Percentiles rank a stretch among this genome's conserved stretches.
Evolutionary conservation across 495 filamentous ascomycete species (phyloP).

Genomic region (Penicillium chermesinum): DNA sequence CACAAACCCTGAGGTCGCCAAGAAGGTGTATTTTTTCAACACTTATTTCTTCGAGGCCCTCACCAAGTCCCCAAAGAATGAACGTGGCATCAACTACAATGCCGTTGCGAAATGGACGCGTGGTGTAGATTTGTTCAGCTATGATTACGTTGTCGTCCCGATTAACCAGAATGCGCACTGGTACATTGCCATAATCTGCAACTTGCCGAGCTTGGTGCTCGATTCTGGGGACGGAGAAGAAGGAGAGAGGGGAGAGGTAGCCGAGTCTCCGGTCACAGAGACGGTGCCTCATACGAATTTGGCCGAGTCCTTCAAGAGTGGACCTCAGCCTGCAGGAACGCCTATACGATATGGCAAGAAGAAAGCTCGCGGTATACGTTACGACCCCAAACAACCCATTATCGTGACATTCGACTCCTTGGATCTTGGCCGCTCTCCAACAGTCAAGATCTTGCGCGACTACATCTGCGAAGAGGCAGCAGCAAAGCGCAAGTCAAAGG

Average conservation of each 20-base stretch:
- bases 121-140: conserved; percentile 75
- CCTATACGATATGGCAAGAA: not conserved
- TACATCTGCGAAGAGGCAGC: conserved; percentile 71
- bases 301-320: no score
- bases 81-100: conserved; percentile 65
- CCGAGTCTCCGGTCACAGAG: no score
- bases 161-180: conserved; percentile 86
- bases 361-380: conserved; percentile 13
- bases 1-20: conserved; percentile 50
- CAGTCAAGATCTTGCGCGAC: conserved; percentile 62
- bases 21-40: conserved; percentile 80
- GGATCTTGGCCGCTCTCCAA: conserved; percentile 51
- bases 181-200: conserved; percentile 96
- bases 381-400: conserved; percentile 43
- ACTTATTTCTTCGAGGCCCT: conserved; percentile 85
- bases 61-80: conserved; percentile 50
- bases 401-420: conserved; percentile 93
- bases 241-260: no score
- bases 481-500: conserved; percentile 59
- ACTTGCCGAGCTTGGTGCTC: conserved; percentile 54
- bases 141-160: conserved; percentile 86
- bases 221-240: not conserved
- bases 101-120: conserved; percentile 86
- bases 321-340: no score
- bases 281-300: no score